Base-by-base conservation (phyloP, 495 filamentous ascomycete species). In the Penicillium steckii region DNA sequence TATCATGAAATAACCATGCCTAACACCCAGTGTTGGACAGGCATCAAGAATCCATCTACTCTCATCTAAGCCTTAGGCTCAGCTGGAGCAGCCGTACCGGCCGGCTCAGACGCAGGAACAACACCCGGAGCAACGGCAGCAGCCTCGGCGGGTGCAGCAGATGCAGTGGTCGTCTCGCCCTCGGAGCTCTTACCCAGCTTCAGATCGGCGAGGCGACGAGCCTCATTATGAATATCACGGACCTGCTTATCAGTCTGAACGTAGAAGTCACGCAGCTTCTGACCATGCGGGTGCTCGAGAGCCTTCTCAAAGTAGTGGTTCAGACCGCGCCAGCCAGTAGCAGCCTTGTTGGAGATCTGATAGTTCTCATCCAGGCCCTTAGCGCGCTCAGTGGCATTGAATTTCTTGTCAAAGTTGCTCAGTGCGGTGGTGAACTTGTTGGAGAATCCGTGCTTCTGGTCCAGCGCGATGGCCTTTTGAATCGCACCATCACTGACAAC, bases 261-360 rank as follows among this genome's bases (percentile, higher is more conserved):
- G 70, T 98, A 97, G 75, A 98, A 97, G 41, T 83, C 74, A 23
- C 89, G 86, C 27, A 98, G 72, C 68, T 85, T 88, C 74, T 89
- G 83, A 52, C 94, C 94, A 1, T 90, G 90, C 8, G 91, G 89
- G 2, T 90, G 93, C 53, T 79, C 84, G 19, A 86, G 75, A 1
- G 91, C 92, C 79, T 94, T 92, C 75, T 97, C 92, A 63, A 95
- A 98, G 79, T 97, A 96, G 21, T 82, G 82, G 66, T 71, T 73
- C 60, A 95, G 60, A 26, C 90, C 86, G 30, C 74, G 75, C 74
- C 86, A 87, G 54, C 86, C 80, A 17, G 57, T 73, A 53, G 68
- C 76, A 26, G 85, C 87, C 60, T 85, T 85, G 49, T 81, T 72
- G 48, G 80, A 80, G 62, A 95, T 81, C 59, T 85, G 83, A 68